Evolutionary conservation across 2,329 filamentous ascomycete species (phyloP).

Genomic region (Elsinoe perseae): DNA sequence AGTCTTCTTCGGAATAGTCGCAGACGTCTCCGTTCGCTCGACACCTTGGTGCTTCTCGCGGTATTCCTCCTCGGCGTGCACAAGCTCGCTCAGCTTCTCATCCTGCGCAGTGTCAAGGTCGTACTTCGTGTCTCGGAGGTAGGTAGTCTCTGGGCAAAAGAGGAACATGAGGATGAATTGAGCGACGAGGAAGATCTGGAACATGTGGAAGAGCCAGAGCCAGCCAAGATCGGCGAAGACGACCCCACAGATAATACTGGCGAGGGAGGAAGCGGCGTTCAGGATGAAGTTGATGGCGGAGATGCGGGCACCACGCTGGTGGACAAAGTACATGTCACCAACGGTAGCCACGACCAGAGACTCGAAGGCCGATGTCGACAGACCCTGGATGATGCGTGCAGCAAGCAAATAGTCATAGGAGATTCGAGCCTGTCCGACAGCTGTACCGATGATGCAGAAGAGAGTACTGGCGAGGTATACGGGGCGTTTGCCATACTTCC

Average conservation of each 20-base stretch:
- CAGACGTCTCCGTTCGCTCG: slow-evolving; percentile 1
- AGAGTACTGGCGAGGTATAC: slow-evolving; percentile 20
- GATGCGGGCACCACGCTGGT: slow-evolving; percentile 22
- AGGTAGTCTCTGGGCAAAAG: slow-evolving; percentile 27
- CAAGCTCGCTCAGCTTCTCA: slow-evolving; percentile 20
- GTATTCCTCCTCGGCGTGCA: slow-evolving; percentile 18
- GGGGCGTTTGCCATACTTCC: slow-evolving; percentile 23
- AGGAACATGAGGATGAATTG: slow-evolving; percentile 27
- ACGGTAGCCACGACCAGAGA: slow-evolving; percentile 21
- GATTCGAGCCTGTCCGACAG: slow-evolving; percentile 18
- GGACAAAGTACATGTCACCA: slow-evolving; percentile 25
- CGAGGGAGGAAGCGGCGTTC: slow-evolving; percentile 24
- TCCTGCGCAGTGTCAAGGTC: slow-evolving; percentile 19
- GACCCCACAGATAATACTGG: slow-evolving; percentile 22
- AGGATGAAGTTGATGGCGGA: slow-evolving; percentile 24
- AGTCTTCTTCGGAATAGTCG: slow-evolving; percentile 19
- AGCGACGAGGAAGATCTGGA: slow-evolving; percentile 22
- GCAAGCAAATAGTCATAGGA: slow-evolving; percentile 21
- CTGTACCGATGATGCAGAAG: slow-evolving; percentile 21
- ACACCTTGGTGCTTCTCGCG: slow-evolving; percentile 9
- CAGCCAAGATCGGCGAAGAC: slow-evolving; percentile 20
- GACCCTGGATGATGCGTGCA: slow-evolving; percentile 21
- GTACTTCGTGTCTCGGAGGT: slow-evolving; percentile 22
- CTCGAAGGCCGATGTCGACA: slow-evolving; percentile 22
- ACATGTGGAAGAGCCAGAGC: slow-evolving; percentile 25